Conservation (phyloP, 495 filamentous ascomycete species). For the Pseudoneurospora amorphoporcata region DNA sequence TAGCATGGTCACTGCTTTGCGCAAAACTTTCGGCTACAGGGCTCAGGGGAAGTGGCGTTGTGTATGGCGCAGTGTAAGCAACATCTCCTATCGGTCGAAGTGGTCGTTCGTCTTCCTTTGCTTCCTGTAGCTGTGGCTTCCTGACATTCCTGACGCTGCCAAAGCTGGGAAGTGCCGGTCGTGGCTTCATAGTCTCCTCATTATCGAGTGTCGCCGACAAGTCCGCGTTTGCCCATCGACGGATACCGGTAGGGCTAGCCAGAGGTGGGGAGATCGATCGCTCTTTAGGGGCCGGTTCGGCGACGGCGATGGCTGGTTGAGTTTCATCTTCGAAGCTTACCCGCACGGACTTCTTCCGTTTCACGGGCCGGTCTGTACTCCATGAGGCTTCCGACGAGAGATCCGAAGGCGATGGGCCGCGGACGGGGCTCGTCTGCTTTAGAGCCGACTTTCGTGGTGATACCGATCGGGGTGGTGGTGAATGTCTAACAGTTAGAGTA, state of each 20-base stretch:
- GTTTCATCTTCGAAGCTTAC: slow-evolving; percentile 80
- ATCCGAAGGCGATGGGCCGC: slow-evolving; percentile 35
- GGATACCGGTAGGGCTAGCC: slow-evolving; percentile 43
- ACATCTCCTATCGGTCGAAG: slow-evolving; percentile 35
- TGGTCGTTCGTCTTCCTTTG: slow-evolving; percentile 31
- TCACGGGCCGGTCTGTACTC: slow-evolving; percentile 40
- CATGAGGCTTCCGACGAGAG: slow-evolving; percentile 29
- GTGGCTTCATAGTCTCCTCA: slow-evolving; percentile 64
- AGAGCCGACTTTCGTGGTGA: slow-evolving; percentile 83
- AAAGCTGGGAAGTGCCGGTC: slow-evolving; percentile 71
- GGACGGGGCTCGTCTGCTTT: slow-evolving; percentile 51
- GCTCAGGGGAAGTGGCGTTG: slow-evolving; percentile 1
- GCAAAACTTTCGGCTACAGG: slow-evolving; percentile 15
- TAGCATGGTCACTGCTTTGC: slow-evolving; percentile 54
- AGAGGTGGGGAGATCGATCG: slow-evolving; percentile 38
- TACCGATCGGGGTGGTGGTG: slow-evolving; percentile 67
- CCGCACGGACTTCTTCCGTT: slow-evolving; percentile 58
- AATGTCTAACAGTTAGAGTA: slow-evolving; percentile 52
- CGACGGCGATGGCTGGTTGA: slow-evolving; percentile 37
- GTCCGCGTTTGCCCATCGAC: slow-evolving; percentile 34
- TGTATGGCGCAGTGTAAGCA: slow-evolving; percentile 9
- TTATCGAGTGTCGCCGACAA: slow-evolving; percentile 38
- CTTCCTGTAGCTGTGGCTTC: slow-evolving; percentile 24
- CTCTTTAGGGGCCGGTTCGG: slow-evolving; percentile 44
- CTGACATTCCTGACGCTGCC: slow-evolving; percentile 57